Conservation (phyloP, 805 yeast species). For the Crinitomyces ghanaensis region DNA sequence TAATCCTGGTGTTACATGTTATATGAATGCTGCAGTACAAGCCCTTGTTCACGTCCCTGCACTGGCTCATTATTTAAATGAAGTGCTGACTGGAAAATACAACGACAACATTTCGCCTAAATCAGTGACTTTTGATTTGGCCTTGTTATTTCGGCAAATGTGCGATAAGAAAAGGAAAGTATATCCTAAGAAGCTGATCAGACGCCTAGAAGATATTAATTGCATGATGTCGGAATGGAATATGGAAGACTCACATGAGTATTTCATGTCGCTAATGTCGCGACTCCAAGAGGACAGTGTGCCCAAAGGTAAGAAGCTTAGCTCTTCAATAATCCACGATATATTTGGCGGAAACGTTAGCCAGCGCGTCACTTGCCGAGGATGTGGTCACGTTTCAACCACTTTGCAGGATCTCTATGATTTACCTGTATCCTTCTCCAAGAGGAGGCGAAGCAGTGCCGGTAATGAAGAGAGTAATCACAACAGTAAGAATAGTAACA, state of each 20-base stretch:
- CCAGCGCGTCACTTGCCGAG: slow-evolving; percentile 75
- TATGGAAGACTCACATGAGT: slow-evolving; percentile 97
- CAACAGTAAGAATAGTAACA: slow-evolving; percentile 21
- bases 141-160: slow-evolving; percentile 18
- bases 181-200: slow-evolving; percentile 66
- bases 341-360: slow-evolving; percentile 85
- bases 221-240: slow-evolving; percentile 97
- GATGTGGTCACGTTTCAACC: slow-evolving; percentile 69
- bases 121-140: slow-evolving; percentile 24
- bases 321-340: slow-evolving; percentile 74
- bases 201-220: slow-evolving; percentile 68
- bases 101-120: slow-evolving; percentile 12
- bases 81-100: slow-evolving; percentile 46
- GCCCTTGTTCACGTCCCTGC: slow-evolving; percentile 87
- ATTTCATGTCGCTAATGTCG: slow-evolving; percentile 82
- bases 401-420: slow-evolving; percentile 94
- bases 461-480: slow-evolving; percentile 26
- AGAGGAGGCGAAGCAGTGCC: too few relatives aligned
- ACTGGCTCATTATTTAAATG: slow-evolving; percentile 66
- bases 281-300: slow-evolving; percentile 86
- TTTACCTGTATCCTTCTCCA: slow-evolving; percentile 70
- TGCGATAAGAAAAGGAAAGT: slow-evolving; percentile 31
- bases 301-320: slow-evolving; percentile 78
- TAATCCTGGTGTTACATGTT: slow-evolving; percentile 93
- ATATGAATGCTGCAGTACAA: slow-evolving; percentile 92